phyloP scores from a whole-genome alignment of 2,329 filamentous ascomycete genomes.

The Simplicillium aogashimaense region DNA sequence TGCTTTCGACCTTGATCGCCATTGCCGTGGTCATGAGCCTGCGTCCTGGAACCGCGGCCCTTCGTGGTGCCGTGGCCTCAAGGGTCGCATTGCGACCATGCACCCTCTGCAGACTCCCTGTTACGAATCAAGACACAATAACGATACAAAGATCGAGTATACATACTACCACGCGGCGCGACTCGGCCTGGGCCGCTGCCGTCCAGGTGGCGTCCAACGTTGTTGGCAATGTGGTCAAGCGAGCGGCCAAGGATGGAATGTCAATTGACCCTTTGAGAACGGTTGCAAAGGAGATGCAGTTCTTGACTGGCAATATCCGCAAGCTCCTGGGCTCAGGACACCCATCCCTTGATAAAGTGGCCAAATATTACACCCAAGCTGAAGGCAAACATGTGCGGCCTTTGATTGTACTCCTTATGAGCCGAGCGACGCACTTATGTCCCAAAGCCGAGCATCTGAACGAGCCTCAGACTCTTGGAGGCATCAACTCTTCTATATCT shows the following conservation, averaged over 20 bases:
- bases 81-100: constrained; percentile 18
- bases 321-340: constrained; percentile 91
- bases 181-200: constrained; percentile 67
- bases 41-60: constrained; percentile 40
- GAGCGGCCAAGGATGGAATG: constrained; percentile 54
- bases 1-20: background rate
- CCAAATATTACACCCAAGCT: constrained; percentile 95
- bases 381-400: constrained; percentile 96
- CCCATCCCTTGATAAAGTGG: constrained; percentile 84
- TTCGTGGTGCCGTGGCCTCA: constrained; percentile 27
- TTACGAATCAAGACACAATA: constrained; percentile 20
- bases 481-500: constrained; percentile 45
- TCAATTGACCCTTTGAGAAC: constrained; percentile 79
- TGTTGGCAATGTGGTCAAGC: constrained; percentile 56
- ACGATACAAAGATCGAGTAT: constrained; percentile 21
- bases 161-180: constrained; percentile 33
- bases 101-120: constrained; percentile 20
- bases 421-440: constrained; percentile 76
- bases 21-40: constrained; percentile 35
- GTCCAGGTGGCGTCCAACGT: constrained; percentile 62
- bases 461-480: constrained; percentile 29
- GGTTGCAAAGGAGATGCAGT: constrained; percentile 95
- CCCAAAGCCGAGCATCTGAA: constrained; percentile 40
- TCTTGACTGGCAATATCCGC: constrained; percentile 84
- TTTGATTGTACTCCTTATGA: constrained; percentile 92